Percentiles rank a stretch among this genome's conserved stretches.
These are phyloP conservation scores for Iberis pinnata DNA, from an alignment of 345 rosid species.

Conservation along the genomic window DNA sequence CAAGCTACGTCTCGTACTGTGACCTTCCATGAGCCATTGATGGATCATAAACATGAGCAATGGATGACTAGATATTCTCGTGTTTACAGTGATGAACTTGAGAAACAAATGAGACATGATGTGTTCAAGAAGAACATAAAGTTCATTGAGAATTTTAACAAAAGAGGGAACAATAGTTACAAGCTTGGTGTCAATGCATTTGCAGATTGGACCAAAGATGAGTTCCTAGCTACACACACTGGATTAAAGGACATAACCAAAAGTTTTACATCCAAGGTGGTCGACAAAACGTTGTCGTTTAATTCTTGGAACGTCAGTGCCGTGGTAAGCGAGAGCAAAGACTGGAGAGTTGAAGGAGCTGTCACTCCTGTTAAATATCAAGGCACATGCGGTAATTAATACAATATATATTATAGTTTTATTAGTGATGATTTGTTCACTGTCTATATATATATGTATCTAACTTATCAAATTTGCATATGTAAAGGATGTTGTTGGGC, in stretches of 20 bases:
- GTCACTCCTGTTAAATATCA: slow-evolving; percentile 40
- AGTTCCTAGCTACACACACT: slow-evolving; percentile 34
- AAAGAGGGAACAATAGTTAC: slow-evolving; percentile 22
- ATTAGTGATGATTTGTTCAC: background rate
- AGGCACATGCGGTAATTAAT: slow-evolving; percentile 38
- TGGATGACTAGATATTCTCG: slow-evolving; percentile 33
- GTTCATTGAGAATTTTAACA: slow-evolving; percentile 35
- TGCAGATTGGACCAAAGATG: slow-evolving; percentile 42
- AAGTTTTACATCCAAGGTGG: slow-evolving; percentile 10
- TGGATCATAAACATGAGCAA: slow-evolving; percentile 28
- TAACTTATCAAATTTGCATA: background rate
- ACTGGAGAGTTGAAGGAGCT: slow-evolving; percentile 39
- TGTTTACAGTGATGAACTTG: slow-evolving; percentile 22
- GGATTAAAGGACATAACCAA: slow-evolving; percentile 20
- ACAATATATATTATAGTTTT: background rate
- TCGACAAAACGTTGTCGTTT: slow-evolving; percentile 3
- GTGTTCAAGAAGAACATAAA: slow-evolving; percentile 38
- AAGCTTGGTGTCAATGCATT: slow-evolving; percentile 37
- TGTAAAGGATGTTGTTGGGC: slow-evolving; percentile 51
- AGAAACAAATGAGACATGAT: slow-evolving; percentile 32
- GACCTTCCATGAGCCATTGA: background rate
- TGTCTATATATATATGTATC: background rate
- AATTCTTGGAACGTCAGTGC: slow-evolving; percentile 22
- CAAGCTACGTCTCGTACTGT: slow-evolving; percentile 25
- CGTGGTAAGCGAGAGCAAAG: slow-evolving; percentile 24